Base-by-base conservation (phyloP, 768 basidiomycete genomes). In the Rhodocollybia butyracea region DNA sequence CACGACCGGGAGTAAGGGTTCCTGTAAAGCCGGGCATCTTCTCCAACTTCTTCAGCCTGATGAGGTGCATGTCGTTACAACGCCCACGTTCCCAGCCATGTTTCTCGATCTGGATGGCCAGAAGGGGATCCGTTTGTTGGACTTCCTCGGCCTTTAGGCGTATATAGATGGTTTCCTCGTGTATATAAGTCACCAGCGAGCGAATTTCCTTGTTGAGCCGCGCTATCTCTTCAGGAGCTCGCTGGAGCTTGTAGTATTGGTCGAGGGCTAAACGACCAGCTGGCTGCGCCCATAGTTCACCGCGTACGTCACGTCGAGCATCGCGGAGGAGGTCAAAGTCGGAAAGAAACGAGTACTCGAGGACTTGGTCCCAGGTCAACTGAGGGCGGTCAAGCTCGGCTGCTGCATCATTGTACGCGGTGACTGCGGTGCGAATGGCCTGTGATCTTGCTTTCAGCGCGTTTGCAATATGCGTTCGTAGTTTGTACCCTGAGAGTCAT, bases 181-280 rank as follows among this genome's bases (percentile, higher is more conserved):
- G 30, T 8, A 57, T 52, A 29, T 51, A 65, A 0, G 59, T 65
- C 1, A 51, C 30, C 0, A 68, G 22, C 2, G 59, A 48, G 0
- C 24, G 53, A 12, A 70, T 59, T 52, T 70, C 65, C 13, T 68
- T 47, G 39, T 68, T 61, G 11, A 64, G 55, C 1, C 59, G 54
- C 1, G 38, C 21, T 10, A 69, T 61, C 38, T 68, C 68, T 51
- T 70, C 68, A 11, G 32, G 12, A 1, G 68, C 63, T 3, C 60
- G 57, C 0, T 40, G 22, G 4, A 59, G 54, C 42, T 63, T 62
- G 58, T 61, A 61, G 47, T 60, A 57, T 11, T 29, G 19, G 26
- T 62, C 62, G 51, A 64, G 58, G 0, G 58, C 42, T 8, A 55
- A 22, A 6, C 62, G 62, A 13, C 29, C 42, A 2, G 54, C 56